These are phyloP conservation scores for Cordyceps tenuipes DNA, from an alignment of 2,329 filamentous ascomycete species.

Conservation along the genomic window DNA sequence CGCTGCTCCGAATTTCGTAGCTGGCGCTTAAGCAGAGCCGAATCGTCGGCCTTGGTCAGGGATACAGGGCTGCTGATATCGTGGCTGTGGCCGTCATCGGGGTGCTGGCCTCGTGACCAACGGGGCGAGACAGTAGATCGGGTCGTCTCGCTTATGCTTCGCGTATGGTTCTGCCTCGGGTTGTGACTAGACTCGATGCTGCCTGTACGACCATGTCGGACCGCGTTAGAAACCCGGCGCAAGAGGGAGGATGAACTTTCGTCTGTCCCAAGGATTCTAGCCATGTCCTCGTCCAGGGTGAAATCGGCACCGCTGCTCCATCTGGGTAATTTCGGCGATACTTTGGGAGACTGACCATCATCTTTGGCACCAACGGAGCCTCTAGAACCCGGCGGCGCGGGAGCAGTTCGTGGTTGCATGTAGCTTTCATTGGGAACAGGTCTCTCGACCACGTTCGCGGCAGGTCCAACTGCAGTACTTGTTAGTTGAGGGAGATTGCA, in stretches of 20 bases:
- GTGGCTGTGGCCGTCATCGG: conserved; percentile 43
- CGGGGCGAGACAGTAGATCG: conserved; percentile 55
- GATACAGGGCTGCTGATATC: conserved; percentile 68
- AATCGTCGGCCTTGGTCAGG: conserved; percentile 55
- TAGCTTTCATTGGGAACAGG: conserved; percentile 39
- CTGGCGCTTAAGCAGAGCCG: conserved; percentile 62
- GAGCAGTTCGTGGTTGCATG: conserved; percentile 49
- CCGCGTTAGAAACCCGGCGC: conserved; percentile 83
- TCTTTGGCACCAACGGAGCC: conserved; percentile 35
- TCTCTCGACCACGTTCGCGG: conserved; percentile 14
- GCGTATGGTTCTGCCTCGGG: conserved; percentile 41
- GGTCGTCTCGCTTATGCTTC: conserved; percentile 61
- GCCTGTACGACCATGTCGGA: conserved; percentile 83
- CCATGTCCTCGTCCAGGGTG: conserved; percentile 92
- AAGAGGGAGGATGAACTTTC: conserved; percentile 73
- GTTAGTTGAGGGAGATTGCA: conserved; percentile 14
- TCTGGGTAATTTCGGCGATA: conserved; percentile 60
- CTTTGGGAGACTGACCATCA: conserved; percentile 34
- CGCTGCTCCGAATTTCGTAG: conserved; percentile 73
- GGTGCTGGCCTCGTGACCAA: conserved; percentile 60
- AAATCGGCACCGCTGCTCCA: conserved; percentile 80
- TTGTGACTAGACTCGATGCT: conserved; percentile 55
- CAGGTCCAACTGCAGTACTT: conserved; percentile 28
- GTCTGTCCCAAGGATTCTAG: conserved; percentile 73
- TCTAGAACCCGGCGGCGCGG: conserved; percentile 37